Evolutionary conservation across 192 early-diverging fungal genomes (phyloP).

Genomic region (Dimargaris xerosporica): DNA sequence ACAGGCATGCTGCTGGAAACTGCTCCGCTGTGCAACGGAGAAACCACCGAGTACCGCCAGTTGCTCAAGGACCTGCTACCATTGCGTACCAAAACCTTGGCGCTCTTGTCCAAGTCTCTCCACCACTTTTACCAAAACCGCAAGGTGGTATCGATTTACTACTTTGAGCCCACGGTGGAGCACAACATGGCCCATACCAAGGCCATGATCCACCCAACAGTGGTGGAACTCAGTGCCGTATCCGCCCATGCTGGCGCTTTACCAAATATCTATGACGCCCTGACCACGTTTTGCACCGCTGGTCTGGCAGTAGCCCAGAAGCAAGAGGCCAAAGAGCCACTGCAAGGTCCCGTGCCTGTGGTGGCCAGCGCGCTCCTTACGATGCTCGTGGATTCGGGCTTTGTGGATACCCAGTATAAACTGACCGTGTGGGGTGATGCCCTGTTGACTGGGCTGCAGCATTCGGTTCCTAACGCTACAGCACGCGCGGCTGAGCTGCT

Average conservation of each 20-base stretch:
- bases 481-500: neutral
- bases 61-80: constrained; percentile 43
- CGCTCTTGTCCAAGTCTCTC: constrained; percentile 36
- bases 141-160: constrained; percentile 41
- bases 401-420: neutral
- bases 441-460: neutral
- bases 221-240: constrained; percentile 14
- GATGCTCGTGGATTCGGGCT: neutral
- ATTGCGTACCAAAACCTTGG: constrained; percentile 40
- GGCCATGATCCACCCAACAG: constrained; percentile 22
- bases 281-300: constrained; percentile 25
- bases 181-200: constrained; percentile 41
- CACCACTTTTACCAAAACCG: constrained; percentile 49
- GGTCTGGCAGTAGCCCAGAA: constrained; percentile 26
- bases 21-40: constrained; percentile 65
- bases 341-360: constrained; percentile 7
- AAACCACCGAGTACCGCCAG: constrained; percentile 52
- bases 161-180: constrained; percentile 38
- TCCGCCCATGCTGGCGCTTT: neutral
- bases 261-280: neutral
- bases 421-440: neutral
- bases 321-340: constrained; percentile 23
- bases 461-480: neutral
- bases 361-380: constrained; percentile 5
- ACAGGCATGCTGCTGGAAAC: constrained; percentile 50